Evolutionary conservation across 129 eudicot species (phyloP).

Genomic region (Dittrichia graveolens): DNA sequence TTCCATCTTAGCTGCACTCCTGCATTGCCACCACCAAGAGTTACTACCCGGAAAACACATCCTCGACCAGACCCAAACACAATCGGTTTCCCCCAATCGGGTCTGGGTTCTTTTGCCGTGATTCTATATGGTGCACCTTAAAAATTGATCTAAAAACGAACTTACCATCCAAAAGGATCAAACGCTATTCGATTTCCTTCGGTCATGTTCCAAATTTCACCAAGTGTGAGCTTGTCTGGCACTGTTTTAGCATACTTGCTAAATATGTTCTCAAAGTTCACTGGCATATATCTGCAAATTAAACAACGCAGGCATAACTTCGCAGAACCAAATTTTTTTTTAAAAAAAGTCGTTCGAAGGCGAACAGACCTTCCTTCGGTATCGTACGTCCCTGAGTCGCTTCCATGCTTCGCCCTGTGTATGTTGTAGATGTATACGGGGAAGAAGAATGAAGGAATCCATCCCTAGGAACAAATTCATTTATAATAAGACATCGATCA

Average conservation of each 20-base stretch:
- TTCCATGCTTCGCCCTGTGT: constrained; percentile 82
- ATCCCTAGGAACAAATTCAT: constrained; percentile 51
- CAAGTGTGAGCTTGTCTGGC: constrained; percentile 64
- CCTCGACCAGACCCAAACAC: not conserved
- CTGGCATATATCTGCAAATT: constrained; percentile 62
- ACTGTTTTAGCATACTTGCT: constrained; percentile 75
- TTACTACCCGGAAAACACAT: not conserved
- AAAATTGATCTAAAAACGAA: not conserved
- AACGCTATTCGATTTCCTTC: constrained; percentile 71
- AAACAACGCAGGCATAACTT: not conserved
- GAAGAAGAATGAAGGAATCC: constrained; percentile 73
- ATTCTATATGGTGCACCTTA: no score
- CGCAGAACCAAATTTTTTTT: not conserved
- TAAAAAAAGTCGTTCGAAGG: not conserved
- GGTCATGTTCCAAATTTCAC: constrained; percentile 87
- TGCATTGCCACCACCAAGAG: constrained; percentile 9
- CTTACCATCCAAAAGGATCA: constrained; percentile 67
- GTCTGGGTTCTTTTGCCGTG: no score
- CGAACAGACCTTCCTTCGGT: constrained; percentile 73
- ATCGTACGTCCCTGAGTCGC: constrained; percentile 73
- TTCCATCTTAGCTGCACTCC: constrained; percentile 55
- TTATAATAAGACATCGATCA: not conserved
- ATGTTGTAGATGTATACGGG: constrained; percentile 76
- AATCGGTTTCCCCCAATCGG: not conserved
- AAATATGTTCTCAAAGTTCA: constrained; percentile 75